These are phyloP conservation scores for Arachnopeziza araneosa DNA, from an alignment of 2,329 filamentous ascomycete species.

Conservation along the genomic window DNA sequence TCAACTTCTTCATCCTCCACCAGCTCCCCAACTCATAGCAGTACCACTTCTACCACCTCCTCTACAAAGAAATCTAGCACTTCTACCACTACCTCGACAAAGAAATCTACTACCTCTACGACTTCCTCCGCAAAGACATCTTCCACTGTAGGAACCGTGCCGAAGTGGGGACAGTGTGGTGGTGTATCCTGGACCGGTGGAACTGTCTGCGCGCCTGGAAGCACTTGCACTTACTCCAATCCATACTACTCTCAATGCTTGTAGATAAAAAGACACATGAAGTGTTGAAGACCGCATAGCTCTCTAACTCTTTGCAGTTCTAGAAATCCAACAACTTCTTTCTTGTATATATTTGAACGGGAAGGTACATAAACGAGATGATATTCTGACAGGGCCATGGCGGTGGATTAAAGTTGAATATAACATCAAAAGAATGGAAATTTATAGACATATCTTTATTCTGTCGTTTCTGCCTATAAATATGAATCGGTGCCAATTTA, in stretches of 20 bases:
- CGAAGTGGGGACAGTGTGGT: constrained; percentile 2
- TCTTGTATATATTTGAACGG: too few relatives aligned
- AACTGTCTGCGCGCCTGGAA: background rate
- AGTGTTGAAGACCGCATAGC: too few relatives aligned
- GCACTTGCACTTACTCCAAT: constrained; percentile 1
- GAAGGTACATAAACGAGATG: too few relatives aligned
- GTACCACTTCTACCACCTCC: background rate
- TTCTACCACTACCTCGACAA: background rate
- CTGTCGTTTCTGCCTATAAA: too few relatives aligned
- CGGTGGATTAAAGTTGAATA: too few relatives aligned
- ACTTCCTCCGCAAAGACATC: background rate
- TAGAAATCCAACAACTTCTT: too few relatives aligned
- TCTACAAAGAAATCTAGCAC: too few relatives aligned
- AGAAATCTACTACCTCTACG: background rate
- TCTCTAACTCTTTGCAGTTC: too few relatives aligned
- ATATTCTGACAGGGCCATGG: too few relatives aligned
- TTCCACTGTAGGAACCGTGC: background rate
- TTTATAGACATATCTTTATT: too few relatives aligned
- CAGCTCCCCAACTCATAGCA: background rate
- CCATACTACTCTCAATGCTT: constrained; percentile 8
- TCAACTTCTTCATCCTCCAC: background rate
- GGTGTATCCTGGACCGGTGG: background rate
- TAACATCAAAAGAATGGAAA: too few relatives aligned
- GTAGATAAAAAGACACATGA: background rate
- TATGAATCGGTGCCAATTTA: too few relatives aligned